Evolutionary conservation across 2,329 filamentous ascomycete species (phyloP), one percentile per base, ranked within the genome.

Genomic region (Fusarium sp.): DNA sequence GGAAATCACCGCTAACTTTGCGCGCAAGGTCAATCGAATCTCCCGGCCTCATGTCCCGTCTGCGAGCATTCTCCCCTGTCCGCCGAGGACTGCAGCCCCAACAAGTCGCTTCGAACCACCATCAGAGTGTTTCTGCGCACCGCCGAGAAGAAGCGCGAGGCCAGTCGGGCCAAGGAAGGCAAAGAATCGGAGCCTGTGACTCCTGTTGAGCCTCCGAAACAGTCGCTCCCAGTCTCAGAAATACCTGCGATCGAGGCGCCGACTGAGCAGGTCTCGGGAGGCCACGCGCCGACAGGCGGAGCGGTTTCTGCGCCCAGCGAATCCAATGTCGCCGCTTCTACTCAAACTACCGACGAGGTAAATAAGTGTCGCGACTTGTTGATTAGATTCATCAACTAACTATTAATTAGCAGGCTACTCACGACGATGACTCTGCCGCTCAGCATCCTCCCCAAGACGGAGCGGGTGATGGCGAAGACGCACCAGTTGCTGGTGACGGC

Each of bases 1-100:
- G 10, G 37, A 29, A 27, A 22, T 61, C 18, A n/a, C 16, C 67
- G 31, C 73, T 76, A 47, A 76, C 67, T 71, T 62, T 67, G 42
- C 45, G 59, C 38, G 58, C 76, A 75, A 96, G 92, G 94, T 82
- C 94, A 97, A 83, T 87, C 90, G 9, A 92, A 91, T 29, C 87
- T 97, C 11, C 91, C 93, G 14, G 89, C 92, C 13, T 93, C 93
- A 52, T 99, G 96, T 79, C 96, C 96, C 3, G 93, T 98, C 68
- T 99, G 96, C 89, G 93, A 95, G 73, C 96, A 99, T 81, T 93
- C 91, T 24, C 96, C 96, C 0, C 89, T 99, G 68, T 94, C 94
- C 31, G 90, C 93, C 56, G 93, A 94, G 69, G 93, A 96, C 75
- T 98, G 95, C 86, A 95, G 93, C 71, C 91, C 94, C 2, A 94